Evolutionary conservation across 805 yeast species (phyloP).

Genomic region (Ascoidea tarda): DNA sequence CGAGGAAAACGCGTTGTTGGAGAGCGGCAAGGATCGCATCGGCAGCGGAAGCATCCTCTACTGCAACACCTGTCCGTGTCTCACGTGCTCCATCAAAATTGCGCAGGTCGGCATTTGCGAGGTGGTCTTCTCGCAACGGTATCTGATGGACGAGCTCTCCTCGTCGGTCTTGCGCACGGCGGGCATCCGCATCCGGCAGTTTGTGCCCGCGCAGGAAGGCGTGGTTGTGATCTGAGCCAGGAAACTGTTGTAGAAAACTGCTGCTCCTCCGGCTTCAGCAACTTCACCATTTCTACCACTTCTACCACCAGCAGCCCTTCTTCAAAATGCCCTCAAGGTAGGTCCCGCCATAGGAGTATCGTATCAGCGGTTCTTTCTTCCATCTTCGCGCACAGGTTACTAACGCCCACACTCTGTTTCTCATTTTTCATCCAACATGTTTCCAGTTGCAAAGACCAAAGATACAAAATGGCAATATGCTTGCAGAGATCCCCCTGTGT

Average conservation of each 20-base stretch:
- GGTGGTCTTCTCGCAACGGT: conserved; percentile 86
- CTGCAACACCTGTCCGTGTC: conserved; percentile 95
- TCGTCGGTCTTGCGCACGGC: conserved; percentile 62
- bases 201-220: conserved; percentile 19
- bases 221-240: not conserved
- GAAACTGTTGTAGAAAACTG: too few relatives aligned
- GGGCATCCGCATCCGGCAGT: conserved; percentile 58
- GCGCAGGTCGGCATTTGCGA: conserved; percentile 86
- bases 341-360: too few relatives aligned
- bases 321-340: too few relatives aligned
- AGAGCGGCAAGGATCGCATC: conserved; percentile 83
- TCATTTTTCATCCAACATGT: too few relatives aligned
- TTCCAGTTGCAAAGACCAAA: conserved; percentile 79
- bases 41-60: conserved; percentile 54
- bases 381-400: too few relatives aligned
- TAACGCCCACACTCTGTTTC: too few relatives aligned
- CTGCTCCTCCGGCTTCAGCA: too few relatives aligned
- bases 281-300: too few relatives aligned
- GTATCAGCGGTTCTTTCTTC: too few relatives aligned
- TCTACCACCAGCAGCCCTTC: too few relatives aligned
- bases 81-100: conserved; percentile 90
- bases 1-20: conserved; percentile 90
- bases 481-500: conserved; percentile 96
- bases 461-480: conserved; percentile 91
- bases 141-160: conserved; percentile 80